A percentile compares a stretch with the other conserved stretches of the same genome.
Evolutionary conservation across 371 early-diverging fungal genomes (phyloP).

Genomic region (Zychaea mexicana): DNA sequence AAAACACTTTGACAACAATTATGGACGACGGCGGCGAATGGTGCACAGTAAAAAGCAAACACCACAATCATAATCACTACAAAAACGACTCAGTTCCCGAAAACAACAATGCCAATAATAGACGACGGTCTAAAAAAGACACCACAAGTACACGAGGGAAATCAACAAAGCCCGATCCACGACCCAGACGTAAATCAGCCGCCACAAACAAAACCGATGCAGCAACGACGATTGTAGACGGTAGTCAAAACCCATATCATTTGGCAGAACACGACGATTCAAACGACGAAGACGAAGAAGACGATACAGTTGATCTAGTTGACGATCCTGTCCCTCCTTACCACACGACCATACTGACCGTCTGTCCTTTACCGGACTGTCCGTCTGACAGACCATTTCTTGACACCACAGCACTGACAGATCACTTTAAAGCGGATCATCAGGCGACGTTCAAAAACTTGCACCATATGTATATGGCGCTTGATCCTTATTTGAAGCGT

Average conservation of each 20-base stretch:
- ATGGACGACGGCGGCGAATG: slow-evolving; percentile 18
- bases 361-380: slow-evolving; percentile 58
- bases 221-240: background rate
- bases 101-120: background rate
- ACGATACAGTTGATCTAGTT: slow-evolving; percentile 45
- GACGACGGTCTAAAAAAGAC: background rate
- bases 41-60: slow-evolving; percentile 13
- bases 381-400: slow-evolving; percentile 55
- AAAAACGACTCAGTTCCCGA: background rate
- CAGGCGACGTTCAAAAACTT: slow-evolving; percentile 69
- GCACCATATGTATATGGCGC: slow-evolving; percentile 79
- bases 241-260: slow-evolving; percentile 6
- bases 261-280: slow-evolving; percentile 9
- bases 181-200: background rate
- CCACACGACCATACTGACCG: slow-evolving; percentile 59
- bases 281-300: slow-evolving; percentile 50
- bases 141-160: background rate
- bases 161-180: background rate
- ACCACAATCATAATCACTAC: too few relatives aligned
- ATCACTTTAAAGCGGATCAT: slow-evolving; percentile 73
- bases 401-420: slow-evolving; percentile 66
- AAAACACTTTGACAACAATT: background rate
- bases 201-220: background rate
- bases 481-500: slow-evolving; percentile 75
- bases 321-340: slow-evolving; percentile 60